Evolutionary conservation across 805 yeast species (phyloP).

Genomic region (Candida methanosorbosa): DNA sequence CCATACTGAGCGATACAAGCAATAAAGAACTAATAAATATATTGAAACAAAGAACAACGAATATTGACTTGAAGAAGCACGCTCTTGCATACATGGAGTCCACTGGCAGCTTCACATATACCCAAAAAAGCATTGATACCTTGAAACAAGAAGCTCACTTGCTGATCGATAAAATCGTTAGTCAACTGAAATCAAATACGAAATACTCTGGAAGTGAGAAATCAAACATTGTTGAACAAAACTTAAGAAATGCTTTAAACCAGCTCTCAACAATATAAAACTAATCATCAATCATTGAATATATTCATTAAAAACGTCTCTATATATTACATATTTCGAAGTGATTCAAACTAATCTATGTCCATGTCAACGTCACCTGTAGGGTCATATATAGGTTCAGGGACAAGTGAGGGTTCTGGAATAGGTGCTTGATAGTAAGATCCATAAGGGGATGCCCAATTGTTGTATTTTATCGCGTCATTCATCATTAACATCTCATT

Average conservation of each 20-base stretch:
- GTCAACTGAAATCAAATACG: no score
- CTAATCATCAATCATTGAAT: no score
- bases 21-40: constrained; percentile 39
- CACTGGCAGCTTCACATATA: constrained; percentile 33
- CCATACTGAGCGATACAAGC: constrained; percentile 29
- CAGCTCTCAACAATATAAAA: not conserved
- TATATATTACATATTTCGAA: no score
- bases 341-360: constrained; percentile 1
- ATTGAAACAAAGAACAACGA: constrained; percentile 43
- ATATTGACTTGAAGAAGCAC: constrained; percentile 37
- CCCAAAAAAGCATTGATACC: constrained; percentile 19
- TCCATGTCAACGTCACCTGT: constrained; percentile 1
- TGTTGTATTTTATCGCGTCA: not conserved
- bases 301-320: no score
- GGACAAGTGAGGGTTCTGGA: no score
- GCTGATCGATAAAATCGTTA: no score
- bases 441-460: constrained; percentile 6
- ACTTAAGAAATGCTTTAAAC: not conserved
- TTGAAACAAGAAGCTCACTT: no score
- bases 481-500: not conserved
- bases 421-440: constrained; percentile 3
- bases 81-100: constrained; percentile 40
- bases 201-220: not conserved
- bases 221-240: not conserved
- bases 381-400: not conserved